Evolutionary conservation across 176 grass and related monocot genomes (phyloP).

Genomic region (Cymbopogon citratus): DNA sequence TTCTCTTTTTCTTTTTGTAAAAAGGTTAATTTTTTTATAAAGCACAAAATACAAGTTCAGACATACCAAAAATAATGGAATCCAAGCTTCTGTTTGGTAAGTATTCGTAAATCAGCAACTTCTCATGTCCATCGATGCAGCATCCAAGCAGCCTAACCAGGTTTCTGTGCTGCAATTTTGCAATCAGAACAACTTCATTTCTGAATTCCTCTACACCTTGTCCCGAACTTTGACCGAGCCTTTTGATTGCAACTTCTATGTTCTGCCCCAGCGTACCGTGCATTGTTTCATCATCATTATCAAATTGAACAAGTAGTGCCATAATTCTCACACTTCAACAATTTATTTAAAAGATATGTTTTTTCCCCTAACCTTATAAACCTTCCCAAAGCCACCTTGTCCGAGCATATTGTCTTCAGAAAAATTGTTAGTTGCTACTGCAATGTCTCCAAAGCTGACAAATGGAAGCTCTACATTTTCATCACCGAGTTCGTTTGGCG

Average conservation of each 20-base stretch:
- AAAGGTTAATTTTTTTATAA: background rate
- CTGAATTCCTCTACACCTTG: slow-evolving; percentile 46
- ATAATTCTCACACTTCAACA: background rate
- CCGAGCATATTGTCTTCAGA: slow-evolving; percentile 28
- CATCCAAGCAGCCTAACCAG: slow-evolving; percentile 43
- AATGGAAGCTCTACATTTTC: slow-evolving; percentile 37
- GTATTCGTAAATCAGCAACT: slow-evolving; percentile 36
- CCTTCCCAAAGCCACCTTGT: slow-evolving; percentile 48
- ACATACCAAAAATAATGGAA: slow-evolving; percentile 29
- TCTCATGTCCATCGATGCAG: slow-evolving; percentile 47
- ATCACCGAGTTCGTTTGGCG: slow-evolving; percentile 2
- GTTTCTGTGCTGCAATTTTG: slow-evolving; percentile 42
- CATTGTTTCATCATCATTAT: background rate
- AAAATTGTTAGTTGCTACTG: slow-evolving; percentile 42
- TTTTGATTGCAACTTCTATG: slow-evolving; percentile 45
- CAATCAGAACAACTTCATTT: slow-evolving; percentile 38
- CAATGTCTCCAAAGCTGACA: slow-evolving; percentile 34
- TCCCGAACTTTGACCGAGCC: slow-evolving; percentile 35
- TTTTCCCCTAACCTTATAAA: slow-evolving; percentile 36
- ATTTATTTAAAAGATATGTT: background rate
- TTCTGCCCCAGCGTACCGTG: slow-evolving; percentile 20
- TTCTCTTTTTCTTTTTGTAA: background rate
- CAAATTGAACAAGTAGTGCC: background rate
- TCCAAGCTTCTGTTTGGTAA: slow-evolving; percentile 44
- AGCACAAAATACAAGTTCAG: background rate